Base-by-base conservation (phyloP, 495 filamentous ascomycete genomes). In the Podospora pseudopauciseta region DNA sequence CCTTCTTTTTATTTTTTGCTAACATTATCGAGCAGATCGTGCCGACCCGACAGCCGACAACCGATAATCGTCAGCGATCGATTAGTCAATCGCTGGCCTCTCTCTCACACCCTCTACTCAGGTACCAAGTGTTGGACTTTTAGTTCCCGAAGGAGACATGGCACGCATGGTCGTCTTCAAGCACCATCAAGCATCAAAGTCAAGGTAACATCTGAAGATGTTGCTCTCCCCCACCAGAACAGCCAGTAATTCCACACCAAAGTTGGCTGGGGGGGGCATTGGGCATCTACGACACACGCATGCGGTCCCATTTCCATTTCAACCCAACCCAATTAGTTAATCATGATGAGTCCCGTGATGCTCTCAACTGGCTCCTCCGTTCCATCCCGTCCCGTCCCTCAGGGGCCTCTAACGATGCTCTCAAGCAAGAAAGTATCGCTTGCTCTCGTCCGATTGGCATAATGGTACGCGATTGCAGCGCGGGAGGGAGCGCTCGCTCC, bases 211-310 rank as follows among this genome's bases (percentile, higher is more conserved):
- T 49, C 39, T 13, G 6, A 49, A 49, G 39, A 49, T 5, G 7
- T 49, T 49, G 39, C 39, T 49, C 39, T 49, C 9, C 39, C 39
- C 39, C 39, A 49, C 39, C 9, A 13, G 1, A 49, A 49, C 39
- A 49, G 39, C 39, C 39, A 49, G 13, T 49, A 49, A 49, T 49
- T 49, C 39, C 9, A 49, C 39, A 3, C 39, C 9, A 49, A 49
- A 49, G 15, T 16, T 11, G 39, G 7, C 39, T 18, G 16, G 26
- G 20, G 16, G 26, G 20, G 30, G 59, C 23, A 32, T 63, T 63
- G 61, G 61, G 61, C 61, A 63, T 63, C 61, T 28, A 63, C 61
- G 59, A 63, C 61, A 44, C 61, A 39, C 60, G 18, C 61, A 27
- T 61, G 23, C 55, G 9, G 39, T 26, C 13, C 55, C 55, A 16